These are phyloP conservation scores for Populus nigra DNA, from an alignment of 345 rosid species.

Conservation along the genomic window DNA sequence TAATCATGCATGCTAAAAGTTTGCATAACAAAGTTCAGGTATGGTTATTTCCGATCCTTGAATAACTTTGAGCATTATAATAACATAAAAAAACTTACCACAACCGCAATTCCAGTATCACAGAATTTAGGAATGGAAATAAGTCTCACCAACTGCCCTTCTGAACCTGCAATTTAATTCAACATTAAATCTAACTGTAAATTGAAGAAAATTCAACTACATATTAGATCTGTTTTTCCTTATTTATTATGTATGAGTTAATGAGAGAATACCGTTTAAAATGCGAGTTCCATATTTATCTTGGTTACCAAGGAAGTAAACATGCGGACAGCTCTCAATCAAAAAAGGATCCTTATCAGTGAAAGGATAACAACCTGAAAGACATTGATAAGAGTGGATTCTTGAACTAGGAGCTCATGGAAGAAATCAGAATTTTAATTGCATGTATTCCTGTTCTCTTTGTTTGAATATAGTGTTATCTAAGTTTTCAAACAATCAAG, in stretches of 20 bases:
- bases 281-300: slow-evolving; percentile 60
- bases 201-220: not conserved
- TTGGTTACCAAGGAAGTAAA: slow-evolving; percentile 86
- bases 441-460: not conserved
- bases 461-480: not conserved
- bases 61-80: not conserved
- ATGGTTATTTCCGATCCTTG: not conserved
- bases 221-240: not conserved
- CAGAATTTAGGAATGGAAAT: slow-evolving; percentile 75
- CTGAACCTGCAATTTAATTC: slow-evolving; percentile 54
- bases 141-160: slow-evolving; percentile 72
- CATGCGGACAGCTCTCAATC: slow-evolving; percentile 89
- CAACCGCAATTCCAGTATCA: slow-evolving; percentile 72
- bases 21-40: not conserved
- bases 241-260: not conserved
- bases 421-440: not conserved
- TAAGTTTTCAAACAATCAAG: slow-evolving; percentile 7
- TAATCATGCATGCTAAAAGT: slow-evolving; percentile 2
- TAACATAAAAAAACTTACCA: slow-evolving; percentile 47
- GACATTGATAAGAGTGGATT: slow-evolving; percentile 4
- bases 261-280: slow-evolving; percentile 50
- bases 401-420: slow-evolving; percentile 12
- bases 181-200: slow-evolving; percentile 5
- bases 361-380: slow-evolving; percentile 93
- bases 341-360: slow-evolving; percentile 92